Evolutionary conservation across 768 basidiomycete genomes (phyloP).

Genomic region (Imleria badia): DNA sequence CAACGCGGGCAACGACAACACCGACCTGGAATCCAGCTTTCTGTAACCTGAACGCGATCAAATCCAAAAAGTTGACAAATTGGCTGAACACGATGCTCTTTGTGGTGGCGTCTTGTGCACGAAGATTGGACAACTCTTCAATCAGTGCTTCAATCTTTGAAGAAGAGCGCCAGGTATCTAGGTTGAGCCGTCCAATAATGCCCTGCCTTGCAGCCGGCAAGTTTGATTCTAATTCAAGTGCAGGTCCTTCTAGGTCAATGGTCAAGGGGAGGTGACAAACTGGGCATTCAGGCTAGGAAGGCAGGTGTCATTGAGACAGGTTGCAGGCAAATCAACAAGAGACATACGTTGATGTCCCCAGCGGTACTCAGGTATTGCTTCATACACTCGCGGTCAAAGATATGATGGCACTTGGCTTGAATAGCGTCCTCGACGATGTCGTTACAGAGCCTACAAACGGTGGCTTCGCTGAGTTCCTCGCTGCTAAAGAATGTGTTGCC

Average conservation of each 20-base stretch:
- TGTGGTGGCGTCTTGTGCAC: constrained; percentile 82
- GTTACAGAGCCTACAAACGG: constrained; percentile 93
- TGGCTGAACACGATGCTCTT: constrained; percentile 98
- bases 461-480: constrained; percentile 67
- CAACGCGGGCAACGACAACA: constrained; percentile 3
- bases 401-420: constrained; percentile 87
- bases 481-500: constrained; percentile 53
- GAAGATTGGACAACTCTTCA: constrained; percentile 87
- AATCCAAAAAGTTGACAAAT: constrained; percentile 90
- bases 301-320: neutral
- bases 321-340: neutral
- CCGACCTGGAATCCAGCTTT: constrained; percentile 86
- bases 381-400: constrained; percentile 96
- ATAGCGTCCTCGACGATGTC: constrained; percentile 98
- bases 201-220: constrained; percentile 65
- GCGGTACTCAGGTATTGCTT: constrained; percentile 83
- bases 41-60: constrained; percentile 91
- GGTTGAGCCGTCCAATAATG: constrained; percentile 86
- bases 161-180: constrained; percentile 92
- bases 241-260: constrained; percentile 94
- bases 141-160: constrained; percentile 96
- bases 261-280: constrained; percentile 91
- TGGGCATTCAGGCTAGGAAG: constrained; percentile 79
- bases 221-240: constrained; percentile 77
- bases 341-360: constrained; percentile 59